Evolutionary conservation across 306 rosid species (phyloP), one percentile per base, ranked within the genome.

Genomic region (Oxytropis ochrocephala): DNA sequence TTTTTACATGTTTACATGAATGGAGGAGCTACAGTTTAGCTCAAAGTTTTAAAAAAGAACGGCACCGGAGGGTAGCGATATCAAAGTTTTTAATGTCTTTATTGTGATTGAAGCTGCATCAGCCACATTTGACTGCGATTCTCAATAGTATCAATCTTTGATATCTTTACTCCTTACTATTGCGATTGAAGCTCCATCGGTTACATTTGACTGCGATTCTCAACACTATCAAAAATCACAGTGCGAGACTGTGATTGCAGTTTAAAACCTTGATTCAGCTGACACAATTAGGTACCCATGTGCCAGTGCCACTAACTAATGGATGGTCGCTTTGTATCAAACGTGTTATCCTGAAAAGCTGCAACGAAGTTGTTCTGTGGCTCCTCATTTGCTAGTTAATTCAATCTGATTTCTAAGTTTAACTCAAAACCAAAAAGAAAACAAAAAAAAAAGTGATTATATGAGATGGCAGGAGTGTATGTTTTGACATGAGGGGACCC

Each of bases 251-350:
- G 29, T 24, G 3, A 24, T 24, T 24, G 29, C 29, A 24, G 29
- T 24, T 24, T 24, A 24, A 24, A 24, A 24, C 29, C 29, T 24
- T 24, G 29, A 24, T 24, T 71, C 10, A 64, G 77, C 32, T 46
- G 64, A 35, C 80, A 30, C 68, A 72, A 72, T 61, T 21, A 38
- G 67, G 64, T 43, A 64, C 81, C 24, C 60, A 76, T 66, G 70
- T 77, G 78, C 79, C 67, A 70, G 70, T 77, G 78, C 79, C 67
- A 70, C 36, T 39, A 46, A 63, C 79, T 50, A 53, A 68, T 75
- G 54, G 53, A 67, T 75, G 78, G 75, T 54, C 69, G 79, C 56
- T 5, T 53, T 70, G 24, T 27, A 71, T 78, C 66, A 54, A 80
- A 57, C 6, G 17, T 54, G 59, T 65, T 73, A 47, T 12, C 10